A percentile compares a stretch with the other conserved stretches of the same genome.
These are phyloP conservation scores for Dissophora globulifera DNA, from an alignment of 192 early-diverging fungal genomes.

Conservation along the genomic window DNA sequence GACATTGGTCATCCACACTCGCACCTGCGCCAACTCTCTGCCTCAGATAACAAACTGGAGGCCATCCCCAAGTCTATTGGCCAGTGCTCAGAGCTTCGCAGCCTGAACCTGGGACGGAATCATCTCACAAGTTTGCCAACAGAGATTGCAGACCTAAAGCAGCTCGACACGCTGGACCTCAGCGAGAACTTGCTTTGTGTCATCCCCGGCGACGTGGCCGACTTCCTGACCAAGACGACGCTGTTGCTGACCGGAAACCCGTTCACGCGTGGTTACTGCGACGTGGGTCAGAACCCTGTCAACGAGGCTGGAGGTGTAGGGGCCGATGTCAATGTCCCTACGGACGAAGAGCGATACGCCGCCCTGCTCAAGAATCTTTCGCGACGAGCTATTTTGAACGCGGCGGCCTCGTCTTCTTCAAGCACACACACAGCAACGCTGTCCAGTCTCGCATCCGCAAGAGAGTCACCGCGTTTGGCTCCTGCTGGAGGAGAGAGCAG, in stretches of 20 bases:
- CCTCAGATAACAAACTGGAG: slow-evolving; percentile 62
- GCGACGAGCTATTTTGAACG: slow-evolving; percentile 40
- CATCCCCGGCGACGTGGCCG: slow-evolving; percentile 60
- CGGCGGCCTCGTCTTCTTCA: slow-evolving; percentile 31
- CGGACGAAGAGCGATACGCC: slow-evolving; percentile 46
- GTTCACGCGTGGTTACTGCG: slow-evolving; percentile 55
- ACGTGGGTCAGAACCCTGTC: slow-evolving; percentile 32
- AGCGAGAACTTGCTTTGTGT: slow-evolving; percentile 60
- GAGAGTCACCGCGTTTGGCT: slow-evolving; percentile 18
- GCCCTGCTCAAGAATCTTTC: slow-evolving; percentile 49
- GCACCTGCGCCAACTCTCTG: slow-evolving; percentile 42
- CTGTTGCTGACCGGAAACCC: slow-evolving; percentile 65
- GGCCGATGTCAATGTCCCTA: slow-evolving; percentile 22
- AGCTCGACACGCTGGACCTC: slow-evolving; percentile 62
- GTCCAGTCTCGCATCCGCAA: neutral
- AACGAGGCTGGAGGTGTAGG: slow-evolving; percentile 42
- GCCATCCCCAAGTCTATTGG: slow-evolving; percentile 62
- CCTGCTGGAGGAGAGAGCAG: slow-evolving; percentile 3
- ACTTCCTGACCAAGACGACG: slow-evolving; percentile 56
- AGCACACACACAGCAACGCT: slow-evolving; percentile 12
- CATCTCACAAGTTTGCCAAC: slow-evolving; percentile 55
- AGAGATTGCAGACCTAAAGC: slow-evolving; percentile 55
- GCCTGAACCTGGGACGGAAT: slow-evolving; percentile 62
- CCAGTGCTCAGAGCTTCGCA: slow-evolving; percentile 52
- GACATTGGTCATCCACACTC: slow-evolving; percentile 55